Evolutionary conservation across 768 basidiomycete species (phyloP).

Genomic region (Coprinopsis sp.): DNA sequence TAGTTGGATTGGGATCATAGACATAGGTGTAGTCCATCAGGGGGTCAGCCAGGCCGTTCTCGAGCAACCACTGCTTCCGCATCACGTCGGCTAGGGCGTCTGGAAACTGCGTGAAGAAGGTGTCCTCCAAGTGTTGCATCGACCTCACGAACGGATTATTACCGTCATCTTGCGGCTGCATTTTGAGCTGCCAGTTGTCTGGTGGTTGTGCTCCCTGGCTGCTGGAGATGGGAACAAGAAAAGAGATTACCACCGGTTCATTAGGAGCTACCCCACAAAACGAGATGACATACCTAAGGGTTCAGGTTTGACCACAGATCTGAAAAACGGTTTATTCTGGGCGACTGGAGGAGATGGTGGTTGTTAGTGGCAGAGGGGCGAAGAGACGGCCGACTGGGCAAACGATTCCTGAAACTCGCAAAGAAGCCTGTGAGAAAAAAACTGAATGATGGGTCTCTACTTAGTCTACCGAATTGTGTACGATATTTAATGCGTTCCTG

Average conservation of each 20-base stretch:
- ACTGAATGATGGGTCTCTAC: too few species aligned
- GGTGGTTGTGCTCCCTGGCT: too few species aligned
- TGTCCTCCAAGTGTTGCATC: slow-evolving; percentile 32
- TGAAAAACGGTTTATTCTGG: not conserved
- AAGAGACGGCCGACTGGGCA: not conserved
- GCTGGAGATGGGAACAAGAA: too few species aligned
- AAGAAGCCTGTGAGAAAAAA: too few species aligned
- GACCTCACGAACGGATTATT: slow-evolving; percentile 24
- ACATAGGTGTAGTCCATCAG: too few species aligned
- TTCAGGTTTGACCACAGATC: not conserved
- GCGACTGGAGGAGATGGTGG: slow-evolving; percentile 2
- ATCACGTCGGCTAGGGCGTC: slow-evolving; percentile 10
- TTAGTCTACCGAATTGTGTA: too few species aligned
- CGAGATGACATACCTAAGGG: not conserved
- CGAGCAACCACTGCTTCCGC: not conserved
- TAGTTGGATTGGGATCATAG: too few species aligned
- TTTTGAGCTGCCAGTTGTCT: too few species aligned
- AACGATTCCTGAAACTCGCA: not conserved
- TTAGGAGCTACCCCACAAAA: too few species aligned
- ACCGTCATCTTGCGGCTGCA: not conserved
- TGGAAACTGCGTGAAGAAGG: slow-evolving; percentile 28
- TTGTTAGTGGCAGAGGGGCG: not conserved
- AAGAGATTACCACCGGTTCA: too few species aligned
- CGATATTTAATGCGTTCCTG: too few species aligned
- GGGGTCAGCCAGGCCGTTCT: too few species aligned